These are phyloP conservation scores for Alectoria sarmentosa DNA, from an alignment of 495 filamentous ascomycete species.

Conservation along the genomic window DNA sequence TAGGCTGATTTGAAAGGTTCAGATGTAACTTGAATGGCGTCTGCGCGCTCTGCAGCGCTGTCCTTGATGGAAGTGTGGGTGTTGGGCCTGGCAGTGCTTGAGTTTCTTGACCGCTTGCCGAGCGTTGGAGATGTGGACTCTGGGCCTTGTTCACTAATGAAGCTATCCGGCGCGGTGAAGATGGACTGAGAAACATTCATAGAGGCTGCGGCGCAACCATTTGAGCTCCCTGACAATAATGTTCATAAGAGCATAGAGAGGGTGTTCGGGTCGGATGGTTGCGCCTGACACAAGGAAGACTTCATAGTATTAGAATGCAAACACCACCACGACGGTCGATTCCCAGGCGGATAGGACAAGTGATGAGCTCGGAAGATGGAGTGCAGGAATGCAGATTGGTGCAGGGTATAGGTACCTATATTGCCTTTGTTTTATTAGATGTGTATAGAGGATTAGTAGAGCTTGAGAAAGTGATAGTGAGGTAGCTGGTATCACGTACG, in stretches of 20 bases:
- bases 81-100: constrained; percentile 11
- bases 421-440: no score
- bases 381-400: background rate
- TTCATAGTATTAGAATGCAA: background rate
- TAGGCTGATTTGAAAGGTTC: constrained; percentile 3
- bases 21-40: background rate
- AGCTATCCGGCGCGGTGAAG: constrained; percentile 18
- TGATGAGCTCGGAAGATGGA: background rate
- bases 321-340: constrained; percentile 6
- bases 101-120: constrained; percentile 17
- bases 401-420: background rate
- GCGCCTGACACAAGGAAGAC: background rate
- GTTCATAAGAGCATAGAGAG: background rate
- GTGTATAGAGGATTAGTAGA: no score
- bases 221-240: background rate
- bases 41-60: constrained; percentile 1
- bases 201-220: constrained; percentile 19
- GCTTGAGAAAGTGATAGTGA: no score
- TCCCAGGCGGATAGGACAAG: background rate
- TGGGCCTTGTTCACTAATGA: constrained; percentile 10
- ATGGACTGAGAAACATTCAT: constrained; percentile 25
- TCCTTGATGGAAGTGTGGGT: background rate
- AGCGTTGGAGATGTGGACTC: constrained; percentile 5
- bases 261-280: background rate
- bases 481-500: background rate